These are phyloP conservation scores for Polytrichum commune DNA, from an alignment of 225 moss, liverwort and hornwort genomes.

Conservation along the genomic window DNA sequence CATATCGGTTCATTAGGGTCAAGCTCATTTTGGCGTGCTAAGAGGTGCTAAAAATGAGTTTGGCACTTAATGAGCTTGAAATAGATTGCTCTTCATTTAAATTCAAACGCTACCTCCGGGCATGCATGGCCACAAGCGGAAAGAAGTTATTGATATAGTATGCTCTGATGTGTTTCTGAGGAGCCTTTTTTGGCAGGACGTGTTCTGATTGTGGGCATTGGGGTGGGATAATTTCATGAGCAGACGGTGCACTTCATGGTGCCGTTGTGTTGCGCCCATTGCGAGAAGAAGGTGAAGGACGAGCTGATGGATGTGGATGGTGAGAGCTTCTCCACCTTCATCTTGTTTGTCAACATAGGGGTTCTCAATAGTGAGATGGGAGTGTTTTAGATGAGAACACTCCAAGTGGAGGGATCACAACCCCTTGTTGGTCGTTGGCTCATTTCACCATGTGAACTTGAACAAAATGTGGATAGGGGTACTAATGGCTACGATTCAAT, in stretches of 20 bases:
- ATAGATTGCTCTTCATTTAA: too few relatives aligned
- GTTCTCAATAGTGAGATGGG: too few relatives aligned
- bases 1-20: too few relatives aligned
- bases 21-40: background rate
- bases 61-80: background rate
- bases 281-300: conserved; percentile 30
- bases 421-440: too few relatives aligned
- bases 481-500: too few relatives aligned
- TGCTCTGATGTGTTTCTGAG: background rate
- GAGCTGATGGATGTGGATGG: conserved; percentile 38
- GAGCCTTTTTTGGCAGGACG: background rate
- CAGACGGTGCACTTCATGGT: conserved; percentile 45
- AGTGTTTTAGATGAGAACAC: too few relatives aligned
- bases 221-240: background rate
- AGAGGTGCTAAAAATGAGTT: background rate
- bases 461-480: too few relatives aligned
- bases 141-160: background rate
- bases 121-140: background rate
- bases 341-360: too few relatives aligned
- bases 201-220: background rate
- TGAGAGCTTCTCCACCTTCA: conserved; percentile 8
- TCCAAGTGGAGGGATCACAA: too few relatives aligned
- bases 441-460: too few relatives aligned
- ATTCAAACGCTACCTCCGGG: too few relatives aligned
- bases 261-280: conserved; percentile 43